phyloP scores from a whole-genome alignment of 345 rosid genomes.

The Dipteronia sinensis region DNA sequence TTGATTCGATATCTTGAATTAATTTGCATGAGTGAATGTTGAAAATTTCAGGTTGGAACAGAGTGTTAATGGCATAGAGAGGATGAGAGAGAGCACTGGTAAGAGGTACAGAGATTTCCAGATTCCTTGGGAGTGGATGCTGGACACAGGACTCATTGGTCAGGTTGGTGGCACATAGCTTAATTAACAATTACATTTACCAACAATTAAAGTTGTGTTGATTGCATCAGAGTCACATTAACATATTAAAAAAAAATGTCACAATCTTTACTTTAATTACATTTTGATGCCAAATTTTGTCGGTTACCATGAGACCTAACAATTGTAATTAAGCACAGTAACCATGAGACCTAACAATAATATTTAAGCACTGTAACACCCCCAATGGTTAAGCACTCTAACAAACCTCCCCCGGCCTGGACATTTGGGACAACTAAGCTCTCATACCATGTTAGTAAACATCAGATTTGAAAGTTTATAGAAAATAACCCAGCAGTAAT shows the following conservation, averaged over 20 bases:
- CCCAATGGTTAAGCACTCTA: no score
- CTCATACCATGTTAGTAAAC: no score
- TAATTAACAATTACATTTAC: slow-evolving; percentile 15
- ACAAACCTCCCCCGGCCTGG: no score
- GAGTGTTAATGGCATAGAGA: slow-evolving; percentile 61
- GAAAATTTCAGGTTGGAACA: slow-evolving; percentile 70
- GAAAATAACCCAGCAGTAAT: no score
- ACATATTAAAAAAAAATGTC: not conserved
- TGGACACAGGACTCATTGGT: slow-evolving; percentile 71
- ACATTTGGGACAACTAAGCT: no score
- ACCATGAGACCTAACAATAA: no score
- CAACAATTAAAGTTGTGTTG: not conserved
- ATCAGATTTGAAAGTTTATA: no score
- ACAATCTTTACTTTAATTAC: not conserved
- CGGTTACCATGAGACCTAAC: no score
- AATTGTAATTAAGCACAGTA: no score
- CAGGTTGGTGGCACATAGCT: slow-evolving; percentile 62
- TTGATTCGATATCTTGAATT: slow-evolving; percentile 16
- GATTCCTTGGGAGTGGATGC: slow-evolving; percentile 97
- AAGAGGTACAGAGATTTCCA: slow-evolving; percentile 80
- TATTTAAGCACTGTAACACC: no score
- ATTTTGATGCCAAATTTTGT: no score
- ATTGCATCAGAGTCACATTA: not conserved
- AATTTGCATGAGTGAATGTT: slow-evolving; percentile 24
- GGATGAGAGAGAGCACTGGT: slow-evolving; percentile 55